Evolutionary conservation across 768 basidiomycete species (phyloP).

Genomic region (Ramaria sp.): DNA sequence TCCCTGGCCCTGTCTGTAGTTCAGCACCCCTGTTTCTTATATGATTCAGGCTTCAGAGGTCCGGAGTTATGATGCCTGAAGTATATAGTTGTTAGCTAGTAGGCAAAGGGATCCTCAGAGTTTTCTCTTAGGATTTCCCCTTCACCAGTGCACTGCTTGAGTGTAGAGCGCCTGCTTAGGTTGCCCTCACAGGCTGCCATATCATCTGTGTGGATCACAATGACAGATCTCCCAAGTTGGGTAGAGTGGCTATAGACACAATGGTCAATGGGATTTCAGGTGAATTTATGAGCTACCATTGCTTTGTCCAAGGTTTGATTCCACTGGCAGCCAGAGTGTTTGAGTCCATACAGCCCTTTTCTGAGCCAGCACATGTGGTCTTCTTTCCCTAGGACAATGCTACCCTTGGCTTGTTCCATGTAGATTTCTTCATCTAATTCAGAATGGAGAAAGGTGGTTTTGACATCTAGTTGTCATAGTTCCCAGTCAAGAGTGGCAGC

Average conservation of each 20-base stretch:
- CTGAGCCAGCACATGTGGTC: slow-evolving; percentile 8
- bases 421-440: no score
- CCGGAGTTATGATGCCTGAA: no score
- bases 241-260: background rate
- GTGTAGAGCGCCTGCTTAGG: no score
- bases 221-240: slow-evolving; percentile 9
- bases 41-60: no score
- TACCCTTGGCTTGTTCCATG: background rate
- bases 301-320: slow-evolving; percentile 17
- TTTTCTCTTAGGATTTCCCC: no score
- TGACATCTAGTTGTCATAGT: slow-evolving; percentile 15
- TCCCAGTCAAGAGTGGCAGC: no score
- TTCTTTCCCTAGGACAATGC: slow-evolving; percentile 19
- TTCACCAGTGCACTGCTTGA: no score
- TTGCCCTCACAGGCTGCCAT: no score
- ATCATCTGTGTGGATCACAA: slow-evolving; percentile 10
- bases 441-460: slow-evolving; percentile 18
- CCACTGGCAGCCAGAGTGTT: slow-evolving; percentile 26
- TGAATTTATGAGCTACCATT: background rate
- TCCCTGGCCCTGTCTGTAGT: no score
- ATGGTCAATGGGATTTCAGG: background rate
- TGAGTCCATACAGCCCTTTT: slow-evolving; percentile 28
- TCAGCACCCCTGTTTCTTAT: no score
- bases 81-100: no score
- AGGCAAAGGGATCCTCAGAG: no score